phyloP scores from a whole-genome alignment of 352 stramenopile genomes.

The Phytopythium ostracodes region DNA sequence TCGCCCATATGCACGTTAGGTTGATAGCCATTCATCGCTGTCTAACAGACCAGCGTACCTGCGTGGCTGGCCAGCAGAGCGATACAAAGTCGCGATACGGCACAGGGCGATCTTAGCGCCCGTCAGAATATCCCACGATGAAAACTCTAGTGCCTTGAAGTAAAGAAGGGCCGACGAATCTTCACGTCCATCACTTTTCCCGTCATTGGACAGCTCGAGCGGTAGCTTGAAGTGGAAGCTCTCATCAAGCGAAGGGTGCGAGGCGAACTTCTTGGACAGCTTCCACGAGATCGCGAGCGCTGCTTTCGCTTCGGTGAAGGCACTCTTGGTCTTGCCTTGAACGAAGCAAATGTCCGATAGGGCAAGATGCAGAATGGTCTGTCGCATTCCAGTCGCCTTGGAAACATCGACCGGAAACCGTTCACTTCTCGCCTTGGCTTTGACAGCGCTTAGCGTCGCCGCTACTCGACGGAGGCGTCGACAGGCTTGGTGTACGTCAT shows the following conservation, averaged over 20 bases:
- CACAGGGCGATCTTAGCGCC: slow-evolving; percentile 53
- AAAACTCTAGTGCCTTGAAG: slow-evolving; percentile 66
- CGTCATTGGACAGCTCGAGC: slow-evolving; percentile 19
- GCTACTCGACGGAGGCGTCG: slow-evolving; percentile 21
- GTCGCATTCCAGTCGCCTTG: slow-evolving; percentile 48
- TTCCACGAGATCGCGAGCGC: slow-evolving; percentile 70
- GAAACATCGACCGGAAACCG: slow-evolving; percentile 3
- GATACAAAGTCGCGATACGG: slow-evolving; percentile 57
- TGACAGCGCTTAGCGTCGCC: slow-evolving; percentile 7
- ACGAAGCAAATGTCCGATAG: slow-evolving; percentile 54
- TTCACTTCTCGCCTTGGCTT: slow-evolving; percentile 1
- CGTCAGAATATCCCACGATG: slow-evolving; percentile 66
- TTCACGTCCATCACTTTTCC: slow-evolving; percentile 7
- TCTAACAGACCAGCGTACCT: slow-evolving; percentile 23
- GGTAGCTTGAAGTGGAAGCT: slow-evolving; percentile 35
- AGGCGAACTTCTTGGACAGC: slow-evolving; percentile 42
- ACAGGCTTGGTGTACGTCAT: slow-evolving; percentile 14
- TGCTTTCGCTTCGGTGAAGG: slow-evolving; percentile 53
- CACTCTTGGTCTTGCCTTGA: slow-evolving; percentile 30
- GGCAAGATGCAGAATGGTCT: slow-evolving; percentile 44
- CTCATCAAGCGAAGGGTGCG: slow-evolving; percentile 9
- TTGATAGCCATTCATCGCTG: background rate
- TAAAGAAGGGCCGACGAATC: slow-evolving; percentile 28
- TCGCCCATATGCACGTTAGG: no score
- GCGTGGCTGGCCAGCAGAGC: slow-evolving; percentile 37